Percentiles rank a stretch among this genome's conserved stretches.
These are phyloP conservation scores for Fragaria nilgerrensis DNA, from an alignment of 306 rosid species.

Conservation along the genomic window DNA sequence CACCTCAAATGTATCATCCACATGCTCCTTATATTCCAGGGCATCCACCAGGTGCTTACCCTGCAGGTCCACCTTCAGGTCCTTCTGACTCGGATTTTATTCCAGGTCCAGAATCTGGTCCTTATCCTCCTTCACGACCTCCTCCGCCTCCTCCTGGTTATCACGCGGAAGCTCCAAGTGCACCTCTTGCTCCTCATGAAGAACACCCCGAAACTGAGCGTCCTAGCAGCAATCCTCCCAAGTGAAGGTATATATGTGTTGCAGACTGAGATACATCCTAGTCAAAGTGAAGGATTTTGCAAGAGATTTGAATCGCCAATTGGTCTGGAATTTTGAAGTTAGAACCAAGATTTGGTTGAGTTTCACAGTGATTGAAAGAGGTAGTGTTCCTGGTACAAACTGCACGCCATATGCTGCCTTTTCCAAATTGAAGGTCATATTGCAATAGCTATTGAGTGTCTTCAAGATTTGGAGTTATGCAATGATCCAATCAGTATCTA, in stretches of 20 bases:
- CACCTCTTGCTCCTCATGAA: not conserved
- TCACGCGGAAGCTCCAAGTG: not conserved
- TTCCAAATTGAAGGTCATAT: not conserved
- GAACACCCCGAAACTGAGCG: not conserved
- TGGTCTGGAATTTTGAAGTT: not conserved
- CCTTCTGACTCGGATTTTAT: not conserved
- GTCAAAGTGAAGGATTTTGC: not conserved
- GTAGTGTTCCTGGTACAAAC: not conserved
- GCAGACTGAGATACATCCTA: not conserved
- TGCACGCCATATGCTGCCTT: not conserved
- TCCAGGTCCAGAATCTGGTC: not conserved
- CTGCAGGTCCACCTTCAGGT: not conserved
- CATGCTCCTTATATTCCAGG: not conserved
- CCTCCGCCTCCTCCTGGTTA: not conserved
- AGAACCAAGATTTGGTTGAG: not conserved
- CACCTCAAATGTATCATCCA: not conserved
- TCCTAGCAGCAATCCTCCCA: constrained; percentile 1
- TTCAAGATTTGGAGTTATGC: not conserved
- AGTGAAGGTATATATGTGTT: not conserved
- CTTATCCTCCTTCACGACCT: not conserved
- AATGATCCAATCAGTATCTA: not conserved
- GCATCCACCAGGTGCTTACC: not conserved
- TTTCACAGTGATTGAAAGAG: not conserved
- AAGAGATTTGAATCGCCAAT: not conserved
- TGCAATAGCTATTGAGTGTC: not conserved